Evolutionary conservation across 129 eudicot species (phyloP).

Genomic region (Glebionis coronaria): DNA sequence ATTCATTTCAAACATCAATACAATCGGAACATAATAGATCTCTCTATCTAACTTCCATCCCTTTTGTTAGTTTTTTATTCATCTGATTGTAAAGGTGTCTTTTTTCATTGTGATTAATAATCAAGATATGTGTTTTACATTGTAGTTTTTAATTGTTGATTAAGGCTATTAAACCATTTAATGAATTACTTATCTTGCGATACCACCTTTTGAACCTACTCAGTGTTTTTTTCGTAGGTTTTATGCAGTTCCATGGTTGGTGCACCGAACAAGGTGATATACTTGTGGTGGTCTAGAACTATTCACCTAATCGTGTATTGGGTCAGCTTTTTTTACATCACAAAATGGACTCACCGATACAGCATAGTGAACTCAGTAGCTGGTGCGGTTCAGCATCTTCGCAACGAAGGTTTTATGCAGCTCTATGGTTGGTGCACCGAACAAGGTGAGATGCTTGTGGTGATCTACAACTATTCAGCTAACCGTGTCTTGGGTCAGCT

Average conservation of each 20-base stretch:
- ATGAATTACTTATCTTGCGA: too few relatives aligned
- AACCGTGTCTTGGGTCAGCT: constrained; percentile 51
- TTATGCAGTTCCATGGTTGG: constrained; percentile 91
- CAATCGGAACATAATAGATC: too few relatives aligned
- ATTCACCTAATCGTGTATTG: constrained; percentile 46
- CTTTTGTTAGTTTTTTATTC: too few relatives aligned
- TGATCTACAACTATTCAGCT: constrained; percentile 62
- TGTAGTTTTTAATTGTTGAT: too few relatives aligned
- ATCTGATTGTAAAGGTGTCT: too few relatives aligned
- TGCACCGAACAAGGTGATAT: constrained; percentile 94
- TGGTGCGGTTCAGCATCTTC: constrained; percentile 77
- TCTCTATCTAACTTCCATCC: too few relatives aligned
- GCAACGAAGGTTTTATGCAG: constrained; percentile 69
- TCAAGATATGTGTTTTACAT: too few relatives aligned
- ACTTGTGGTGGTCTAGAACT: constrained; percentile 77
- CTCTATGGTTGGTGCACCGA: constrained; percentile 98
- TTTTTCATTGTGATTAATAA: too few relatives aligned
- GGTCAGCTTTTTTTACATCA: constrained; percentile 55
- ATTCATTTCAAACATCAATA: too few relatives aligned
- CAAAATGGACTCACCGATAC: constrained; percentile 64
- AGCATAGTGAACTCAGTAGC: constrained; percentile 58
- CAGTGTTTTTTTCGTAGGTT: too few relatives aligned
- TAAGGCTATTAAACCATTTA: too few relatives aligned
- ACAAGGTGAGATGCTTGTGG: constrained; percentile 87
- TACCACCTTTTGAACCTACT: too few relatives aligned